phyloP scores from a whole-genome alignment of 805 yeast genomes.

The Monosporozyma servazzii region DNA sequence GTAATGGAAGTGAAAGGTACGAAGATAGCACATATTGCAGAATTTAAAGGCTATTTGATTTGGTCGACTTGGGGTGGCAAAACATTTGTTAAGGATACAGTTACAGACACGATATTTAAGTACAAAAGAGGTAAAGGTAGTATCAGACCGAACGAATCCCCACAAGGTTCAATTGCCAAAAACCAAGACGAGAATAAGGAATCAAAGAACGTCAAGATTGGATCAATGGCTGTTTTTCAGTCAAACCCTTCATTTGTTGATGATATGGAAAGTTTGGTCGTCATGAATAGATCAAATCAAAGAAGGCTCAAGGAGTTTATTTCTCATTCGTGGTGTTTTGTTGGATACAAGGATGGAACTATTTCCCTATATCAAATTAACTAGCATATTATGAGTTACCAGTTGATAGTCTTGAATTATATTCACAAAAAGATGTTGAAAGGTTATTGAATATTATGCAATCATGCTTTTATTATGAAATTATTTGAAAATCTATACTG shows the following conservation, averaged over 20 bases:
- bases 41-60: not conserved
- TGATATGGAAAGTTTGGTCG: not conserved
- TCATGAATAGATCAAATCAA: slow-evolving; percentile 1
- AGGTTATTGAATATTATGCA: not conserved
- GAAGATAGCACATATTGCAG: not conserved
- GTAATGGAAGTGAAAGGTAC: not conserved
- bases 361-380: slow-evolving; percentile 13
- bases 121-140: slow-evolving; percentile 12
- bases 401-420: not conserved
- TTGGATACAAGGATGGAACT: slow-evolving; percentile 28
- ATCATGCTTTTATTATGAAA: not conserved
- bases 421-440: not conserved
- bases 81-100: not conserved
- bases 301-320: slow-evolving; percentile 14
- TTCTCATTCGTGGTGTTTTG: slow-evolving; percentile 20
- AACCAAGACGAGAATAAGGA: not conserved
- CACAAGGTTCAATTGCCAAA: slow-evolving; percentile 17
- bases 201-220: slow-evolving; percentile 2
- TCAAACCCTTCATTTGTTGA: not conserved
- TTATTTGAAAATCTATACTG: not conserved
- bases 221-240: slow-evolving; percentile 5
- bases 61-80: slow-evolving; percentile 6
- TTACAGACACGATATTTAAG: slow-evolving; percentile 6
- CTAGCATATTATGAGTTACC: not conserved
- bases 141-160: slow-evolving; percentile 16